Percentiles rank a stretch among this genome's conserved stretches.
Evolutionary conservation across 768 basidiomycete genomes (phyloP).

Genomic region (Panus rudis): DNA sequence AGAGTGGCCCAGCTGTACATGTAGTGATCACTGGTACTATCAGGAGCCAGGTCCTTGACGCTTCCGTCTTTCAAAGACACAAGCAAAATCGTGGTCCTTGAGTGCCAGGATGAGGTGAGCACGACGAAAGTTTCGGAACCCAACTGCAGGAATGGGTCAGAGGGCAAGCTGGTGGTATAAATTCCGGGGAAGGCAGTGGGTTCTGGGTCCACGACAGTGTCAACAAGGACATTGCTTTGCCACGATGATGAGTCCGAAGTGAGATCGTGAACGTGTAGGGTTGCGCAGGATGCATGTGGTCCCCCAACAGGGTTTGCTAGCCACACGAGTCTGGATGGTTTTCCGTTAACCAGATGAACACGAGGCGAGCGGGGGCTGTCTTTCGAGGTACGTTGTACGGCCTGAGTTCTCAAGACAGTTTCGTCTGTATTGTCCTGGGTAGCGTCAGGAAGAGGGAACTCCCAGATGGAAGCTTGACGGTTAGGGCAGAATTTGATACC

Average conservation of each 20-base stretch:
- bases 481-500: slow-evolving; percentile 58
- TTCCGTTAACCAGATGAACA: slow-evolving; percentile 23
- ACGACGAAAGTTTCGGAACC: slow-evolving; percentile 26
- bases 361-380: slow-evolving; percentile 62
- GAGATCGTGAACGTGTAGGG: slow-evolving; percentile 40
- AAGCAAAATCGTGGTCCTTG: slow-evolving; percentile 42
- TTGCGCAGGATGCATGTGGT: slow-evolving; percentile 49
- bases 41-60: slow-evolving; percentile 38
- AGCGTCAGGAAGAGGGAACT: slow-evolving; percentile 27
- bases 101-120: slow-evolving; percentile 48
- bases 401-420: too few relatives aligned
- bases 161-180: slow-evolving; percentile 43
- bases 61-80: slow-evolving; percentile 35
- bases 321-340: slow-evolving; percentile 37
- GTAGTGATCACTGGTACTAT: slow-evolving; percentile 22
- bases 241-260: slow-evolving; percentile 13
- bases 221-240: too few relatives aligned
- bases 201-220: slow-evolving; percentile 33
- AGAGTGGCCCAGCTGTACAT: slow-evolving; percentile 48
- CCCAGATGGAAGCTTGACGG: slow-evolving; percentile 51
- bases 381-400: too few relatives aligned
- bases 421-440: slow-evolving; percentile 19
- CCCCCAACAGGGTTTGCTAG: slow-evolving; percentile 50
- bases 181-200: slow-evolving; percentile 52
- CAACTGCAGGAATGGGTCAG: slow-evolving; percentile 32